Base-by-base conservation (phyloP, 805 yeast genomes). In the Candida jianshihensis region DNA sequence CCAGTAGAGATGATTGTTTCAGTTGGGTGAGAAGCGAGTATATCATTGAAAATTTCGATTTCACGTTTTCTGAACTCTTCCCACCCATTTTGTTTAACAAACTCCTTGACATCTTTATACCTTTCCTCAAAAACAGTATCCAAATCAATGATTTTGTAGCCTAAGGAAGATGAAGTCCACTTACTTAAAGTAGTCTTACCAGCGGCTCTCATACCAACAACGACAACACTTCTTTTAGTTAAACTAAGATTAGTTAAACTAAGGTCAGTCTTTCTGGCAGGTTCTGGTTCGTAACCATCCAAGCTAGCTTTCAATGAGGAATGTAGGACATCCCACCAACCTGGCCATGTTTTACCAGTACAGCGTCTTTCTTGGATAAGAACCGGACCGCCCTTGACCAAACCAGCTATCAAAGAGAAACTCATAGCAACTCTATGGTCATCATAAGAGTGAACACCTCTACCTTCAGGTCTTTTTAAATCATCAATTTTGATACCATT, bases 361-460 rank as follows among this genome's bases (percentile, higher is more conserved):
- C 97, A 87, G 19, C 82, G 75, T 61, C 97, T 78, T 54, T 90
- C 96, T 47, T 81, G 76, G 40, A 92, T 77, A 44, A 78, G 66
- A 1, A 83, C 90, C 1, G 84, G 78, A 19, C 47, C 54, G 7
- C 48, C 35, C 22, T 54, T 43, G 34, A 75, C 71, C 50, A 85
- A 67, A 25, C 95, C 87, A 4, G 96, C 90, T 36, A 92, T 64
- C 40, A 92, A 67, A 4, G 96, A 85, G 61, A 92, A 83, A 39
- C 96, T 84, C 98, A 92, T 92, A 9, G 98, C 98, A 20, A 92
- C 97, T 54, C 98, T 76, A 60, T 92, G 98, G 53, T 92, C 98
- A 60, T 92, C 98, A 54, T 87, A 92, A 1, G 95, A 70, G 43
- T 73, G 66, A 28, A 89, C 64, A 39, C 90, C 90, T 22, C 71